Evolutionary conservation across 805 yeast genomes (phyloP).

Genomic region (Blastobotrys terrestris): DNA sequence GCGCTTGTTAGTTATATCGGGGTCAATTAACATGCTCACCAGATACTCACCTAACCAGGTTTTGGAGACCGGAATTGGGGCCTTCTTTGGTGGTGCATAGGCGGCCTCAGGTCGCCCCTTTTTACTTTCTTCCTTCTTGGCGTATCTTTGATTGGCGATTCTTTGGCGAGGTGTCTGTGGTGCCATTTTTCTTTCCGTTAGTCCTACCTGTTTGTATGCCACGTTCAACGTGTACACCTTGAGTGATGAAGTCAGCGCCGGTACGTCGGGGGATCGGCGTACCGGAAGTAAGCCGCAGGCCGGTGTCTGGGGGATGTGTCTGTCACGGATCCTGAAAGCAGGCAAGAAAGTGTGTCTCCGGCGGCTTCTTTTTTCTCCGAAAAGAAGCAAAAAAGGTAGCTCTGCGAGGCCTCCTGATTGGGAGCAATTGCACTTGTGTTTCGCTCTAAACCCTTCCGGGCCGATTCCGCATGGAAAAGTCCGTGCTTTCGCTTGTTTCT

Average conservation of each 20-base stretch:
- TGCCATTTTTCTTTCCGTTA: too few species aligned
- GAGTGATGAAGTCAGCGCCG: neutral
- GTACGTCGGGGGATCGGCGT: neutral
- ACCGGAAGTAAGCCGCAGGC: too few species aligned
- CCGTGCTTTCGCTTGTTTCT: neutral
- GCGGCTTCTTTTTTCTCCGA: too few species aligned
- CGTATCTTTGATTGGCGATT: conserved; percentile 78
- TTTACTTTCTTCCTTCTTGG: conserved; percentile 62
- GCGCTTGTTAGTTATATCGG: neutral
- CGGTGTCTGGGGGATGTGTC: too few species aligned
- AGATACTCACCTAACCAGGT: conserved; percentile 56
- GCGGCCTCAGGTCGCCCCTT: conserved; percentile 63
- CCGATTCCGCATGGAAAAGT: neutral
- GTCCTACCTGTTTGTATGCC: too few species aligned
- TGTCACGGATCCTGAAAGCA: too few species aligned
- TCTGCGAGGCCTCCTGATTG: too few species aligned
- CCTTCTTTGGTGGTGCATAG: conserved; percentile 21
- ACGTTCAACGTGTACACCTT: neutral
- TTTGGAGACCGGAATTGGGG: conserved; percentile 50
- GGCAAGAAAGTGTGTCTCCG: too few species aligned
- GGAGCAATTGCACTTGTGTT: too few species aligned
- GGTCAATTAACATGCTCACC: neutral
- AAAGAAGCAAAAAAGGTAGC: too few species aligned
- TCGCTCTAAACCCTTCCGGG: too few species aligned
- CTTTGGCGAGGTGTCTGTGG: conserved; percentile 81